Evolutionary conservation across 352 stramenopile species (phyloP).

Genomic region (Phytophthora crassamura): DNA sequence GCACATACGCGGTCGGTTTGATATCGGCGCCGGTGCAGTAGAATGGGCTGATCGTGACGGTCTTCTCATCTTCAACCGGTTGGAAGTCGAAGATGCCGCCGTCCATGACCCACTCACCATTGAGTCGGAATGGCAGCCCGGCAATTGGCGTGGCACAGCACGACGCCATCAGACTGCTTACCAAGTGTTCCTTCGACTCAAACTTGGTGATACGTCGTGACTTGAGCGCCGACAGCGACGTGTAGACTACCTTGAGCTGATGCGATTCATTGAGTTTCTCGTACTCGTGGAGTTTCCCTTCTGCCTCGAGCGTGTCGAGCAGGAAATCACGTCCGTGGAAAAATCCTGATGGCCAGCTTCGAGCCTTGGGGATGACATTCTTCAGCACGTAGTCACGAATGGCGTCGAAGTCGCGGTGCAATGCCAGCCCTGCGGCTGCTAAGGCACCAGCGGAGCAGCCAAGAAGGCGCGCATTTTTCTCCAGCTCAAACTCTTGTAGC

Average conservation of each 20-base stretch:
- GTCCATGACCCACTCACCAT: slow-evolving; percentile 91
- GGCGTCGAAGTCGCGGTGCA: slow-evolving; percentile 73
- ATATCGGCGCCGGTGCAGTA: slow-evolving; percentile 90
- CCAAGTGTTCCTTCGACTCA: slow-evolving; percentile 55
- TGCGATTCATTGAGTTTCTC: slow-evolving; percentile 54
- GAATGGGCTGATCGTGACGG: slow-evolving; percentile 84
- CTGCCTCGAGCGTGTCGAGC: slow-evolving; percentile 46
- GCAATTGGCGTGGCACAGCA: slow-evolving; percentile 84
- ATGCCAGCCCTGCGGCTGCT: slow-evolving; percentile 59
- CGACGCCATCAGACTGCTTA: slow-evolving; percentile 69
- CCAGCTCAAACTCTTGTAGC: slow-evolving; percentile 66
- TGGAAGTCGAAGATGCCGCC: slow-evolving; percentile 88
- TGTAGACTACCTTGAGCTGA: slow-evolving; percentile 70
- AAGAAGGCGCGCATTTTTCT: slow-evolving; percentile 54
- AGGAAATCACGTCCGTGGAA: slow-evolving; percentile 78
- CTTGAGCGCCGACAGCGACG: slow-evolving; percentile 58
- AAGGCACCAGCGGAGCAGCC: slow-evolving; percentile 76
- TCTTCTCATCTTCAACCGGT: slow-evolving; percentile 73
- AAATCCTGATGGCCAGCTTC: slow-evolving; percentile 54
- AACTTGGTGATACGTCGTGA: slow-evolving; percentile 64
- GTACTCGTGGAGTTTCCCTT: slow-evolving; percentile 54
- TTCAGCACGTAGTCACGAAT: slow-evolving; percentile 72
- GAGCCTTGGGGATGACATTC: slow-evolving; percentile 60
- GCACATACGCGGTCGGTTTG: slow-evolving; percentile 89
- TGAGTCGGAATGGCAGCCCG: slow-evolving; percentile 82